Base-by-base conservation (phyloP, 768 basidiomycete species). In the Xerocomellus amylosporus region DNA sequence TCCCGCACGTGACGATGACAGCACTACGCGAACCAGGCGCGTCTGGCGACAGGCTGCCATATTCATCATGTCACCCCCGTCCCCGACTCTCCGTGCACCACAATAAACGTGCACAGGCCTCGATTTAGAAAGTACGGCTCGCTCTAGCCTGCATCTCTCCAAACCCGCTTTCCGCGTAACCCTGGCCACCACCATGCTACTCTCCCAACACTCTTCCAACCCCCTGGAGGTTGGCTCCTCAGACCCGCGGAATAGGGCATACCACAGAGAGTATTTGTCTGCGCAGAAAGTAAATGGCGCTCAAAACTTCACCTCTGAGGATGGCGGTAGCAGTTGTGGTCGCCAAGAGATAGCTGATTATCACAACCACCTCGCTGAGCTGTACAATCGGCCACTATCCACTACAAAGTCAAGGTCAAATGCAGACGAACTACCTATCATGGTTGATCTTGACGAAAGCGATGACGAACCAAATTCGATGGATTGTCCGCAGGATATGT, bases 131-230 rank as follows among this genome's bases (percentile, higher is more conserved):
- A 33, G 7, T 8, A 12, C 42, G 15, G 2, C 14, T 20, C 31
- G 8, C 22, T 14, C 28, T 14, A 49, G 39, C 15, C 8, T 19
- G 26, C 28, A 20, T 1, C 20, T 6, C 19, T 43, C 31, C 13
- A 19, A 17, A 15, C 44, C 17, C 9, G 14, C 14, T 30, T 8
- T 26, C 22, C n/a, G 12, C 13, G 24, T 28, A n/a, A 28, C 24
- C 5, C 12, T 17, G 36, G 19, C 26, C 15, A 33, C 42, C 12
- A 67, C 70, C 26, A 64, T 73, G 53, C 51, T 78, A 17, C 73
- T 88, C 55, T 87, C 87, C 9, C 82, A 82, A 54, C 87, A 88
- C 64, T 86, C 87, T 13, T 88, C 87, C 42, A 88, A 88, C 61
- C 87, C 87, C 3, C 78, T 88, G 30, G 85, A 89, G 61, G 79